A percentile compares a stretch with the other conserved stretches of the same genome.
These are phyloP conservation scores for Rhodotorula paludigena DNA, from an alignment of 768 basidiomycete genomes.

Conservation along the genomic window DNA sequence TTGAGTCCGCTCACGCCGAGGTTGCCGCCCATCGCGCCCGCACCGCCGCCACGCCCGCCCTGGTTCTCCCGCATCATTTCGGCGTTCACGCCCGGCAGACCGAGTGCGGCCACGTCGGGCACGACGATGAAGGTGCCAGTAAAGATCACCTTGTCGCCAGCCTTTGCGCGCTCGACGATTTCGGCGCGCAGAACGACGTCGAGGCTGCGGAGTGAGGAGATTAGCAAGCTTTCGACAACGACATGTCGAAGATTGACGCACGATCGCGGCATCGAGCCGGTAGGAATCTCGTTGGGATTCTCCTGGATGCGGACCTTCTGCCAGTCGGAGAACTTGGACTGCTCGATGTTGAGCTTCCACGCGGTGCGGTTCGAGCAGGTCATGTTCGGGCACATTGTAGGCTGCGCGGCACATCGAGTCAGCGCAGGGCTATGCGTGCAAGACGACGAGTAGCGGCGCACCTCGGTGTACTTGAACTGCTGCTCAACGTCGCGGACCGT, in stretches of 20 bases:
- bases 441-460: constrained; percentile 43
- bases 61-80: constrained; percentile 82
- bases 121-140: constrained; percentile 98
- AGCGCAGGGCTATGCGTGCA: not conserved
- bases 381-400: constrained; percentile 86
- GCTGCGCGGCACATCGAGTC: constrained; percentile 52
- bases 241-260: constrained; percentile 35
- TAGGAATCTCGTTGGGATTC: constrained; percentile 97
- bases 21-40: constrained; percentile 57
- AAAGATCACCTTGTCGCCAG: constrained; percentile 97
- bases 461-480: constrained; percentile 99
- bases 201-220: constrained; percentile 53
- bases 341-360: constrained; percentile 94
- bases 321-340: constrained; percentile 97
- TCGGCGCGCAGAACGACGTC: constrained; percentile 94
- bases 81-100: constrained; percentile 88
- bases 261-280: constrained; percentile 90
- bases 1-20: constrained; percentile 87
- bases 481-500: constrained; percentile 90
- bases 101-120: constrained; percentile 93
- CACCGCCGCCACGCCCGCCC: constrained; percentile 54
- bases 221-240: not conserved
- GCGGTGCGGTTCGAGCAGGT: constrained; percentile 82
- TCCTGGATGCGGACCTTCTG: constrained; percentile 99
- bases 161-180: constrained; percentile 96